Conservation (phyloP, 2,329 filamentous ascomycete genomes). For the Penicillium brevicompactum region DNA sequence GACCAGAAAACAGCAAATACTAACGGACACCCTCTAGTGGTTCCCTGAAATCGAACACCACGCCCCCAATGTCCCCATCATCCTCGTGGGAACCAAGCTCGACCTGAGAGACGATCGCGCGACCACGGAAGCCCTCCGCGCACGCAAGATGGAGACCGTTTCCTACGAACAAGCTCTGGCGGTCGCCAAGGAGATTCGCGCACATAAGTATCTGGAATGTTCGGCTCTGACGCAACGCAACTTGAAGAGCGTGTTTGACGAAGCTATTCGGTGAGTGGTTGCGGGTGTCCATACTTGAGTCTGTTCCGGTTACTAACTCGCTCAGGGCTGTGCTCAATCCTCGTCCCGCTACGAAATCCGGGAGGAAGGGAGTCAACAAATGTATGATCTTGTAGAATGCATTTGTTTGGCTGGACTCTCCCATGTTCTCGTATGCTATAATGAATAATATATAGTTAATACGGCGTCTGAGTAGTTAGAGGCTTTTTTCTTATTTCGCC, state of each 20-base stretch:
- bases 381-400: slow-evolving; percentile 47
- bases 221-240: slow-evolving; percentile 95
- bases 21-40: slow-evolving; percentile 63
- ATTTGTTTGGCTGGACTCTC: slow-evolving; percentile 16
- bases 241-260: slow-evolving; percentile 97
- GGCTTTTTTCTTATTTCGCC: slow-evolving; percentile 23
- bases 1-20: too few species aligned
- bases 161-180: slow-evolving; percentile 88
- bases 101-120: slow-evolving; percentile 87
- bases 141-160: slow-evolving; percentile 97
- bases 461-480: slow-evolving; percentile 37
- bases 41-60: slow-evolving; percentile 97
- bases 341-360: slow-evolving; percentile 47
- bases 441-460: slow-evolving; percentile 42
- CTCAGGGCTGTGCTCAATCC: slow-evolving; percentile 52
- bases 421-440: slow-evolving; percentile 33
- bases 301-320: too few species aligned
- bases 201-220: slow-evolving; percentile 97
- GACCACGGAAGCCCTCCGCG: slow-evolving; percentile 77
- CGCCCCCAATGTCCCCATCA: slow-evolving; percentile 91
- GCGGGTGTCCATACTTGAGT: too few species aligned
- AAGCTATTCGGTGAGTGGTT: slow-evolving; percentile 83
- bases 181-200: slow-evolving; percentile 90
- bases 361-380: slow-evolving; percentile 42
- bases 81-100: slow-evolving; percentile 94